Conservation (phyloP, 2,329 filamentous ascomycete species). For the Cercospora sp. region DNA sequence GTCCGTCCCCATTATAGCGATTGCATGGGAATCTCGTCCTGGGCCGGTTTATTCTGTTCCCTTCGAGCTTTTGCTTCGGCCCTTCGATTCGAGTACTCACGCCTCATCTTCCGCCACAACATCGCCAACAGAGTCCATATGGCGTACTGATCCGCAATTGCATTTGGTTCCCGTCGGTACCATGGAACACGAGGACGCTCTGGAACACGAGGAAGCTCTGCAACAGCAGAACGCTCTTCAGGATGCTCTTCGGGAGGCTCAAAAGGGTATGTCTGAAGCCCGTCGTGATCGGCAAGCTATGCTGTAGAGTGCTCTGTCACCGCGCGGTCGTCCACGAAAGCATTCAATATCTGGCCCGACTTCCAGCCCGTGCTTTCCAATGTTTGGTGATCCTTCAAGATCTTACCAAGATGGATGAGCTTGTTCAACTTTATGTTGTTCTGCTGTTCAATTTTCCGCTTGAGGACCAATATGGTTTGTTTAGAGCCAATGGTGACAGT, state of each 20-base stretch:
- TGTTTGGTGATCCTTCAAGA: constrained; percentile 68
- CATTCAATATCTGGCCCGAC: constrained; percentile 73
- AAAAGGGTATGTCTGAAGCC: neutral
- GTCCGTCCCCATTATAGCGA: neutral
- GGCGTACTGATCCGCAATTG: neutral
- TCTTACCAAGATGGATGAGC: constrained; percentile 78
- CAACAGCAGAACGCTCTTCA: neutral
- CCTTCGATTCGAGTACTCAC: neutral
- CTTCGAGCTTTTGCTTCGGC: neutral
- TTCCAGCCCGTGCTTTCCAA: constrained; percentile 73
- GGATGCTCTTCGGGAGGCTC: neutral
- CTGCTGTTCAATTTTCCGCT: constrained; percentile 63
- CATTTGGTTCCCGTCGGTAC: neutral
- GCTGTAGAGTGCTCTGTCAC: neutral
- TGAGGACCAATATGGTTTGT: constrained; percentile 63
- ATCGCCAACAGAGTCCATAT: neutral
- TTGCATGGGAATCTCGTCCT: neutral
- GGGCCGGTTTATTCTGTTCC: neutral
- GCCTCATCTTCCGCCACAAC: neutral
- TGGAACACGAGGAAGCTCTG: neutral
- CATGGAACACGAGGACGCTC: neutral
- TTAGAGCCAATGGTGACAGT: constrained; percentile 39
- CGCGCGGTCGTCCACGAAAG: constrained; percentile 54
- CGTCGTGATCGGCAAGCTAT: constrained; percentile 6
- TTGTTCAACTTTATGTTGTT: constrained; percentile 64